Base-by-base conservation (phyloP, 1,284 basidiomycete genomes). In the Fomitopsis pinicola region DNA sequence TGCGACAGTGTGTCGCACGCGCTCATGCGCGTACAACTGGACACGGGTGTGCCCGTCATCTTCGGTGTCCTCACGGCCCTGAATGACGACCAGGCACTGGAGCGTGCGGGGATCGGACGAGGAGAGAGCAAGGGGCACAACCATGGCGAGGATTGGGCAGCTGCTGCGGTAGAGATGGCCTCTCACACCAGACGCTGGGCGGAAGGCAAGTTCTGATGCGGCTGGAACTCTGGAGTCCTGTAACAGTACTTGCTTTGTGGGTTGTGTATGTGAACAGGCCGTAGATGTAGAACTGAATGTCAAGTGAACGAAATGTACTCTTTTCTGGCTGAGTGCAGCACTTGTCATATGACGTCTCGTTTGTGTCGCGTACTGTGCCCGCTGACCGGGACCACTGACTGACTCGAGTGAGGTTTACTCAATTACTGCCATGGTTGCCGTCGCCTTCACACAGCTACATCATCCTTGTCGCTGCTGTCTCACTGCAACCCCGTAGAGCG, bases 61-160 rank as follows among this genome's bases (percentile, higher is more conserved):
- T 97, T 98, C 73, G 97, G 97, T 38, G 94, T 99, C 14, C 79
- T 99, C 69, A 99, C 97, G 15, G 93, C 89, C 45, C 83, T 99
- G 65, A 93, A 82, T 54, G 97, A 99, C 63, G 92, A 97, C 68
- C 97, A 99, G 78, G 97, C 97, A 17, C 75, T 98, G 69, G 91
- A 95, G 71, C 80, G 97, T 62, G 94, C 95, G 17, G 97, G 97
- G 3, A 78, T 98, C 52, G 89, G 86, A 4, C 78, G 76, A 56
- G 86, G 84, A 26, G 79, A 72, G 60, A 75, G 79, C 65, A 87
- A 88, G 70, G 92, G 92, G 2, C 94, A 97, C 72, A 97, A 97
- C 73, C 95, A 97, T 69, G 96, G 97, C 38, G 91, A 96, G 75
- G 97, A 98, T 71, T 99, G 97, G 96, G 97, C 91, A 17, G 75